Conservation (phyloP, 106 monocot genomes). For the Allium sativum region DNA sequence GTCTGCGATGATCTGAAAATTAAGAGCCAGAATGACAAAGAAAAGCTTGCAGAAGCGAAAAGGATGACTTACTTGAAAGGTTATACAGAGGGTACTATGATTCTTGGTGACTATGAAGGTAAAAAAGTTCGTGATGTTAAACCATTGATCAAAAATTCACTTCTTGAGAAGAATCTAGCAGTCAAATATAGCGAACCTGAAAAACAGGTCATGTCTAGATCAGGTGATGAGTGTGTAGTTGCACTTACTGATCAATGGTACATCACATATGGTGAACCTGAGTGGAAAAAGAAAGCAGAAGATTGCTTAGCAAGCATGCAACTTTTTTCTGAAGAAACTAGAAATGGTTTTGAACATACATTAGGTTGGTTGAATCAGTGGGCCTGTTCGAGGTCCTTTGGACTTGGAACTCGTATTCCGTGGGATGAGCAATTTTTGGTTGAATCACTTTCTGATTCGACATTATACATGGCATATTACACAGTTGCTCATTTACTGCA, state of each 20-base stretch:
- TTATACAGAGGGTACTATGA: conserved; percentile 87
- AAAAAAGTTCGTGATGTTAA: conserved; percentile 81
- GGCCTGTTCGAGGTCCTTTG: conserved; percentile 97
- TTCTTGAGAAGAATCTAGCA: conserved; percentile 52
- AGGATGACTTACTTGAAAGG: conserved; percentile 83
- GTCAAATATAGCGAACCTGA: conserved; percentile 93
- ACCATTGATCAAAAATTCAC: conserved; percentile 49
- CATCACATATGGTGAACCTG: conserved; percentile 77
- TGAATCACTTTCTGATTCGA: conserved; percentile 93
- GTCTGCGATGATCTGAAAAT: conserved; percentile 78
- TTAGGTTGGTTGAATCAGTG: conserved; percentile 93
- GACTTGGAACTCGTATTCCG: conserved; percentile 84
- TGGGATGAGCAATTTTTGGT: conserved; percentile 94
- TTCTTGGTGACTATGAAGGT: conserved; percentile 73
- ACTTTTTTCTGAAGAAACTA: conserved; percentile 53
- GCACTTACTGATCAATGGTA: conserved; percentile 96
- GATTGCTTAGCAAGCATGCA: conserved; percentile 70
- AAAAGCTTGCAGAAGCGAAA: conserved; percentile 90
- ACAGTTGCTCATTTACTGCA: conserved; percentile 82
- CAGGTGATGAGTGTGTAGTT: conserved; percentile 90
- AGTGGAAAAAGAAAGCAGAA: conserved; percentile 63
- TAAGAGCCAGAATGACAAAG: conserved; percentile 90
- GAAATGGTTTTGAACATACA: conserved; percentile 80
- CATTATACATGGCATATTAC: conserved; percentile 91
- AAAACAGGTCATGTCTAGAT: conserved; percentile 80